phyloP scores from a whole-genome alignment of 2,329 filamentous ascomycete genomes.

The Fusarium marasasianum region DNA sequence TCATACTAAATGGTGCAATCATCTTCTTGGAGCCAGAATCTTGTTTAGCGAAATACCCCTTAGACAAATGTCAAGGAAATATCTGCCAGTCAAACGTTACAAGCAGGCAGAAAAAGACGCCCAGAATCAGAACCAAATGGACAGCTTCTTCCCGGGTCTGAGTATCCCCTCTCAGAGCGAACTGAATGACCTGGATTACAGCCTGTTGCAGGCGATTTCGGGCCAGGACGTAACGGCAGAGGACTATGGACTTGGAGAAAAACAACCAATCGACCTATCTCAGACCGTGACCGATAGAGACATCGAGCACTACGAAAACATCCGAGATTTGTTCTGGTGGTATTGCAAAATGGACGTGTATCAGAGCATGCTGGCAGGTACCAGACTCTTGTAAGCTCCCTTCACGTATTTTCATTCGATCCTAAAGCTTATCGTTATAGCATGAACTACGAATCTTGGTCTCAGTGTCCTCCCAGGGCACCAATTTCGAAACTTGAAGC shows the following conservation, averaged over 20 bases:
- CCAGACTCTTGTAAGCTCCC: constrained; percentile 78
- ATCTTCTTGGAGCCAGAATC: constrained; percentile 84
- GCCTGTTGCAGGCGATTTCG: constrained; percentile 53
- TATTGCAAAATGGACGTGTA: constrained; percentile 94
- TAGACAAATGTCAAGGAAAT: constrained; percentile 73
- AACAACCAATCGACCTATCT: constrained; percentile 41
- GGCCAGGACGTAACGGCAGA: constrained; percentile 52
- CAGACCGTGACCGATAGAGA: constrained; percentile 64
- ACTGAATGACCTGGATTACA: constrained; percentile 53
- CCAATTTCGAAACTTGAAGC: constrained; percentile 80
- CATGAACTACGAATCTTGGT: constrained; percentile 82
- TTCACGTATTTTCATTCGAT: neutral
- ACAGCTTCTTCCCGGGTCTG: constrained; percentile 41
- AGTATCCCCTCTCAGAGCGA: constrained; percentile 27
- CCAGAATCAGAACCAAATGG: constrained; percentile 48
- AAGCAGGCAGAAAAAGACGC: constrained; percentile 48
- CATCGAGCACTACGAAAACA: constrained; percentile 80
- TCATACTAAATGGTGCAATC: constrained; percentile 94
- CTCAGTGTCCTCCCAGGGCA: constrained; percentile 86
- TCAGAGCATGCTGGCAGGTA: constrained; percentile 88
- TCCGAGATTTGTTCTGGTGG: constrained; percentile 94
- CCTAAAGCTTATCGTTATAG: constrained; percentile 55
- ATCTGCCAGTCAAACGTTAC: constrained; percentile 69
- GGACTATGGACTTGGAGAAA: constrained; percentile 49
- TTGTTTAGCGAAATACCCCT: constrained; percentile 86